A percentile compares a stretch with the other conserved stretches of the same genome.
Evolutionary conservation across 495 filamentous ascomycete genomes (phyloP).

Genomic region (Xylaria bambusicola): DNA sequence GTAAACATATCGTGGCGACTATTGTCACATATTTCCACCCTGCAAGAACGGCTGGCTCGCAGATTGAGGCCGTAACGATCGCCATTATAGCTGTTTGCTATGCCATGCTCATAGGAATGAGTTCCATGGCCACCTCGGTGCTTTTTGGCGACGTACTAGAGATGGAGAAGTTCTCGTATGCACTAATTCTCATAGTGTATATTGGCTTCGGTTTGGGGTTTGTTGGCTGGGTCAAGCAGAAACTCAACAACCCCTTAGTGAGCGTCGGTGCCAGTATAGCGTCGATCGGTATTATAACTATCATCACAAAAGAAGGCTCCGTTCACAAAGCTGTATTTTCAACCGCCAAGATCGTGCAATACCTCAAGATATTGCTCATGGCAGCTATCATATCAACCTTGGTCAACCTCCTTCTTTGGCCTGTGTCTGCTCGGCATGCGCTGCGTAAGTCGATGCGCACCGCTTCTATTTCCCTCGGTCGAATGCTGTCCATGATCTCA

Average conservation of each 20-base stretch:
- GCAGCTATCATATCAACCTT: constrained; percentile 71
- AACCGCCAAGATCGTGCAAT: constrained; percentile 79
- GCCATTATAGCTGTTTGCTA: constrained; percentile 81
- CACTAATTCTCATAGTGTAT: constrained; percentile 80
- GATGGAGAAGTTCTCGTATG: constrained; percentile 72
- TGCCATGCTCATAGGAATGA: constrained; percentile 74
- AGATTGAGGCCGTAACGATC: constrained; percentile 86
- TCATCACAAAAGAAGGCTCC: constrained; percentile 89
- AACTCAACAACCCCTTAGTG: constrained; percentile 79
- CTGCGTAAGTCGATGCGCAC: constrained; percentile 75
- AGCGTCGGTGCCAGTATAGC: constrained; percentile 89
- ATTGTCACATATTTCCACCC: constrained; percentile 96
- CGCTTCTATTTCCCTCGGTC: constrained; percentile 73
- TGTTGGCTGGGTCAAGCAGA: constrained; percentile 92
- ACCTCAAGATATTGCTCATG: constrained; percentile 89
- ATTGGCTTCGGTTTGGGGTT: constrained; percentile 87
- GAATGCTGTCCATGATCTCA: constrained; percentile 81
- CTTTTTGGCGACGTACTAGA: constrained; percentile 68
- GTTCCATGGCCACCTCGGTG: constrained; percentile 83
- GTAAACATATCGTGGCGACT: constrained; percentile 94
- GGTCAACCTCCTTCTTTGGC: constrained; percentile 79
- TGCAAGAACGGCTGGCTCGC: constrained; percentile 84
- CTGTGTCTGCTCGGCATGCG: constrained; percentile 74
- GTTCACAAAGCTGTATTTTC: constrained; percentile 80
- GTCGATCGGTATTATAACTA: constrained; percentile 87